Base-by-base conservation (phyloP, 371 early-diverging fungal genomes). In the Scutellospora calospora region DNA sequence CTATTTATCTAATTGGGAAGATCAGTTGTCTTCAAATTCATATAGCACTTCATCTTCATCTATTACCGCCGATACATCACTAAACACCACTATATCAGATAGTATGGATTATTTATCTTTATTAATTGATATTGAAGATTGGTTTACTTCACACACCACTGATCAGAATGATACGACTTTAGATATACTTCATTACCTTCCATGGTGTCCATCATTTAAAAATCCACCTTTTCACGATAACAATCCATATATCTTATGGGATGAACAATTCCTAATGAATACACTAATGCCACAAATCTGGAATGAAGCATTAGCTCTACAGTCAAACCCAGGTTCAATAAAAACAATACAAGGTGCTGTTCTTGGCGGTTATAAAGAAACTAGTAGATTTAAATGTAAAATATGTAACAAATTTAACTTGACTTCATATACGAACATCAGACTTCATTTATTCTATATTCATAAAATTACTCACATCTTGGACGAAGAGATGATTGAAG, bases 161-260 rank as follows among this genome's bases (percentile, higher is more conserved):
- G 12, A 41, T 41, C 45, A 41, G 12, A 41, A 41, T 41, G 12
- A 41, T 8, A 0, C 45, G 5, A 41, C 9, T 41, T 41, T 41
- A 41, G 45, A 41, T 41, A 5, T 41, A 41, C 45, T 41, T 35
- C 51, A 33, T 49, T 75, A 22, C 20, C 33, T 75, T 35, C 57
- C 54, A 20, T 74, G 75, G 75, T 57, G 54, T 35, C 59, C 54
- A 9, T 74, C 75, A 20, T 74, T 74, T 27, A 25, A 33, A 55
- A 33, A 74, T 38, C 75, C 59, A 1, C 75, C 75, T n/a, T 74
- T 74, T n/a, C 20, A 20, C 20, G 35, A 74, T 74, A 54, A 74
- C 33, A 25, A 74, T 57, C 75, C 75, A 57, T 14, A 33, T 14
- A 74, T 22, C 8, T 22, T 54, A 31, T 74, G 75, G 75, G 57